Conservation (phyloP, 495 filamentous ascomycete genomes). For the Cudoniella acicularis region DNA sequence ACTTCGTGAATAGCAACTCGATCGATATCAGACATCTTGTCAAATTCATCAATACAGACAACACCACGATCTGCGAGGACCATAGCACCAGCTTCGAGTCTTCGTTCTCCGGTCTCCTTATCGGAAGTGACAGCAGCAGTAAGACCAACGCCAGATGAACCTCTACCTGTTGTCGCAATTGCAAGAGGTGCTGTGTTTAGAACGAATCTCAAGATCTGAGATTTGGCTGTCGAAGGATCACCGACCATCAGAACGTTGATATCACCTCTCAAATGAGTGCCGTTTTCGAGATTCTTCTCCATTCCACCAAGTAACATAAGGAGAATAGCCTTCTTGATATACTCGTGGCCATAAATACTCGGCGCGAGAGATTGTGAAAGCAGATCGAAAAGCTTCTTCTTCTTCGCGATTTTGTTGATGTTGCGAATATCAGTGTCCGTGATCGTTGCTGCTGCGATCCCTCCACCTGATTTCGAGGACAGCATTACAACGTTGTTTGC, state of each 20-base stretch:
- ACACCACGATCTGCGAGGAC: slow-evolving; percentile 95
- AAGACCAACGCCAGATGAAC: slow-evolving; percentile 96
- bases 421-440: slow-evolving; percentile 98
- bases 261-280: slow-evolving; percentile 94
- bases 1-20: slow-evolving; percentile 99
- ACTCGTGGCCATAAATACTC: slow-evolving; percentile 94
- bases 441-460: slow-evolving; percentile 85
- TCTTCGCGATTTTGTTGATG: slow-evolving; percentile 97
- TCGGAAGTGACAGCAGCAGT: slow-evolving; percentile 95
- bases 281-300: slow-evolving; percentile 98
- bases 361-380: slow-evolving; percentile 96
- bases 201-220: slow-evolving; percentile 94
- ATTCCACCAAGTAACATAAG: slow-evolving; percentile 97
- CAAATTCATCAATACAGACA: slow-evolving; percentile 99
- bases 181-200: slow-evolving; percentile 95
- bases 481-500: slow-evolving; percentile 95
- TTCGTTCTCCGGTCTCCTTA: slow-evolving; percentile 94
- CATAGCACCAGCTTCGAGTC: slow-evolving; percentile 97
- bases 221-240: slow-evolving; percentile 98
- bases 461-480: slow-evolving; percentile 93
- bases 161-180: slow-evolving; percentile 95
- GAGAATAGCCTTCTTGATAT: slow-evolving; percentile 97
- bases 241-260: slow-evolving; percentile 99
- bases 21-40: slow-evolving; percentile 99
- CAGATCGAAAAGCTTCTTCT: slow-evolving; percentile 88